Base-by-base conservation (phyloP, 805 yeast genomes). In the Komagataella ulmi region DNA sequence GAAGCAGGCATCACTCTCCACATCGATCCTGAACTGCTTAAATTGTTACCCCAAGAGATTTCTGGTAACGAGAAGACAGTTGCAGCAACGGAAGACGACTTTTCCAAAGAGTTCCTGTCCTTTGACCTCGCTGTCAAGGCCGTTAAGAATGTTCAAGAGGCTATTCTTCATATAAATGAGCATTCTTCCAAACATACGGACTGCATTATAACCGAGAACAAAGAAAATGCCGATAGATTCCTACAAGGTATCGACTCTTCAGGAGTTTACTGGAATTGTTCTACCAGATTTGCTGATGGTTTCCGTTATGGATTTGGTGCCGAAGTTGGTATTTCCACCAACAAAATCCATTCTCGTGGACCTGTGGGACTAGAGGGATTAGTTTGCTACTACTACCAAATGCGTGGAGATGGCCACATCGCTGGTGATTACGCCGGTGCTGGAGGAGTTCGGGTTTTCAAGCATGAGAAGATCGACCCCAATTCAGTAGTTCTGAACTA, bases 141-240 rank as follows among this genome's bases (percentile, higher is more conserved):
- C 19, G 83, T 85, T 8, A 63, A 65, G 3, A 70, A 77, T 17
- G 79, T 85, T 1, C 73, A 76, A 24, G 84, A 73, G 24, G 98
- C 98, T n/a, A 81, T 93, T 49, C 59, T 67, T 10, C 97, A 91
- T 64, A 91, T 93, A 59, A 93, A 93, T 65, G 59, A 69, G 44
- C 97, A 93, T 64, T 91, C 98, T 1, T 93, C 99, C 2, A 91
- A 88, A 59, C 99, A 93, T 67, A 93, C 99, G 0, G 99, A 93
- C 62, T 80, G 87, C 53, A 90, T 93, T 54, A 73, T 93, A 53
- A 91, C 99, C 2, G 86, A 83, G 57, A 72, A 80, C 59, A 79
- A 85, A 61, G 72, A 61, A 4, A 71, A 71, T 14, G 98, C 99
- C 0, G 85, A 88, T 30, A 67, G 66, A 52, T 93, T 93, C 69